phyloP scores from a whole-genome alignment of 805 yeast species.

The Pichia nakasei region DNA sequence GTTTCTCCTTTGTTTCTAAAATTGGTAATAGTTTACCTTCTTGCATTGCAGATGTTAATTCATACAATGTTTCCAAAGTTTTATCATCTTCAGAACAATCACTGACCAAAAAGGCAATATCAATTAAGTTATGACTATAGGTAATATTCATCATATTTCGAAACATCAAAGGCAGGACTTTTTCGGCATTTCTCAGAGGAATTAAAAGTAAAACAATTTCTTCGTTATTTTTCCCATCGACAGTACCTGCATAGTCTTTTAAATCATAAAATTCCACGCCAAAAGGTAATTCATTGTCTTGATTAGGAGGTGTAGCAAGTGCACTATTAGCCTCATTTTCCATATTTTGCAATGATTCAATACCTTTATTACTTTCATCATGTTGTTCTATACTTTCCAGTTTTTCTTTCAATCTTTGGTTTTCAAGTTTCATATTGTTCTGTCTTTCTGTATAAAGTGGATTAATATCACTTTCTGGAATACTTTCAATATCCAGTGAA shows the following conservation, averaged over 20 bases:
- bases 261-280: slow-evolving; percentile 45
- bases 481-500: neutral
- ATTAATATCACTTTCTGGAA: neutral
- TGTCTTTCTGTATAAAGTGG: neutral
- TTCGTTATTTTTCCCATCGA: slow-evolving; percentile 39
- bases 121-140: slow-evolving; percentile 72
- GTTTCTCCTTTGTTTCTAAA: slow-evolving; percentile 35
- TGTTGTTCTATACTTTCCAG: neutral
- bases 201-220: slow-evolving; percentile 63
- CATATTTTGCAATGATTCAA: neutral
- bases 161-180: slow-evolving; percentile 73
- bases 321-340: slow-evolving; percentile 6
- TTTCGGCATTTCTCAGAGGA: slow-evolving; percentile 74
- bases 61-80: slow-evolving; percentile 57
- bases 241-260: slow-evolving; percentile 44
- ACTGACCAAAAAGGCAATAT: slow-evolving; percentile 70
- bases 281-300: slow-evolving; percentile 7
- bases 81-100: slow-evolving; percentile 65
- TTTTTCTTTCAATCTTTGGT: neutral
- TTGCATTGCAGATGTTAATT: slow-evolving; percentile 59
- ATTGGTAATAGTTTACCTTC: slow-evolving; percentile 52
- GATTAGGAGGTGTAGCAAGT: slow-evolving; percentile 10
- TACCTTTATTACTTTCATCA: neutral
- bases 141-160: slow-evolving; percentile 80
- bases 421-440: neutral